These are phyloP conservation scores for Handroanthus guayacan DNA, from an alignment of 257 asterid species.

Conservation along the genomic window DNA sequence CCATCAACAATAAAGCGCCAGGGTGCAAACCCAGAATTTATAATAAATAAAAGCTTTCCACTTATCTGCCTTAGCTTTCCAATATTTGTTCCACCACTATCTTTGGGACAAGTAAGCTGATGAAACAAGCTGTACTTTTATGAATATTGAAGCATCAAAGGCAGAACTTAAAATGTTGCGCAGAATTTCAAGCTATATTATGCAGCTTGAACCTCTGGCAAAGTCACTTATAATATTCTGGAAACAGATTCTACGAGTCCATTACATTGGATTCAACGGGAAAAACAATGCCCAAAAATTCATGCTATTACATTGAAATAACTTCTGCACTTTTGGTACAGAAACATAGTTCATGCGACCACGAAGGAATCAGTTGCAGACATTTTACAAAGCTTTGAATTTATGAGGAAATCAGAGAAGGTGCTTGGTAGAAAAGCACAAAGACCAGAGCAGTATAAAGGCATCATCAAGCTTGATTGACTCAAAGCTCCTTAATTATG, in stretches of 20 bases:
- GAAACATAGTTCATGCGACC: background rate
- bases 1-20: background rate
- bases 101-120: background rate
- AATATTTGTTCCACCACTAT: background rate
- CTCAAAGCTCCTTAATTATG: background rate
- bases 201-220: background rate
- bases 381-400: background rate
- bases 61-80: background rate
- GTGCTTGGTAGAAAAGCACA: background rate
- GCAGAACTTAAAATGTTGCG: background rate
- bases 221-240: background rate
- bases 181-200: background rate
- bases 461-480: slow-evolving; percentile 1
- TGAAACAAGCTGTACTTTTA: background rate
- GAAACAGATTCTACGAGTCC: slow-evolving; percentile 6
- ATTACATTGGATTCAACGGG: background rate
- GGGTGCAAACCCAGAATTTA: background rate
- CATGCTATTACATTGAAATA: background rate
- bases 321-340: background rate
- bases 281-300: background rate
- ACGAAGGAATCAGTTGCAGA: background rate
- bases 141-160: background rate
- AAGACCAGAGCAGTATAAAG: background rate
- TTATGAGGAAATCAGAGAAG: background rate
- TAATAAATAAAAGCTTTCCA: background rate